phyloP scores from a whole-genome alignment of 2,329 filamentous ascomycete genomes.

The Tolypocladium capitatum region DNA sequence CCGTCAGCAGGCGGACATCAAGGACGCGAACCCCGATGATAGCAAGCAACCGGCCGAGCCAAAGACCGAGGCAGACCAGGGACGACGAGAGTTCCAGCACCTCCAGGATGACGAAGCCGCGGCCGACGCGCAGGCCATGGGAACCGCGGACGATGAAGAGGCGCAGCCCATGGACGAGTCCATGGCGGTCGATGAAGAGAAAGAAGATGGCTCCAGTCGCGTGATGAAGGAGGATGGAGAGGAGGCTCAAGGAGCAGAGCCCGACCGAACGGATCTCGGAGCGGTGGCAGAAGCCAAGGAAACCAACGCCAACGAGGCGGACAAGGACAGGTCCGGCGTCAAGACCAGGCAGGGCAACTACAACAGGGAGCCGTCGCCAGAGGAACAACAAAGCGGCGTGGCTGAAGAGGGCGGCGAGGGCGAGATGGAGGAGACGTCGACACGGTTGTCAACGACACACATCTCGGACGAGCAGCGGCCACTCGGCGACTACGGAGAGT shows the following conservation, averaged over 20 bases:
- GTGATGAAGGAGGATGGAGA: conserved; percentile 39
- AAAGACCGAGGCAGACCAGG: conserved; percentile 52
- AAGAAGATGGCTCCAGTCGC: conserved; percentile 33
- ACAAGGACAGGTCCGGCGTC: conserved; percentile 46
- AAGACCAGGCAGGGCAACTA: conserved; percentile 46
- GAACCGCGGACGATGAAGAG: conserved; percentile 77
- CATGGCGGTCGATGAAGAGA: conserved; percentile 69
- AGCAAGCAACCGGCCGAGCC: conserved; percentile 33
- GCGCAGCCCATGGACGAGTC: conserved; percentile 74
- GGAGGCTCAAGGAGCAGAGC: conserved; percentile 28
- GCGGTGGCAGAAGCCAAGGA: conserved; percentile 23
- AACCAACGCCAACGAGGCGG: conserved; percentile 26
- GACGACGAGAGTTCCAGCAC: conserved; percentile 82
- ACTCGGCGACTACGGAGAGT: conserved; percentile 36
- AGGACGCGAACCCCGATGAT: conserved; percentile 36
- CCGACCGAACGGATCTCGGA: conserved; percentile 30
- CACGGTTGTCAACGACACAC: conserved; percentile 61
- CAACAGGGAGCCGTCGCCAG: conserved; percentile 34
- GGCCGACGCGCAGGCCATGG: conserved; percentile 83
- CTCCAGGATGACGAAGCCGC: conserved; percentile 69
- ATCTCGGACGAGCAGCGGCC: conserved; percentile 34
- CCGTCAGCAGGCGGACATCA: conserved; percentile 72
- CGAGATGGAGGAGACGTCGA: conserved; percentile 38
- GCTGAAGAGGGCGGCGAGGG: conserved; percentile 37
- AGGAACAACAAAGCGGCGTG: conserved; percentile 20